Percentiles rank a stretch among this genome's conserved stretches.
These are phyloP conservation scores for Colletotrichum costaricense DNA, from an alignment of 2,329 filamentous ascomycete genomes.

Conservation along the genomic window DNA sequence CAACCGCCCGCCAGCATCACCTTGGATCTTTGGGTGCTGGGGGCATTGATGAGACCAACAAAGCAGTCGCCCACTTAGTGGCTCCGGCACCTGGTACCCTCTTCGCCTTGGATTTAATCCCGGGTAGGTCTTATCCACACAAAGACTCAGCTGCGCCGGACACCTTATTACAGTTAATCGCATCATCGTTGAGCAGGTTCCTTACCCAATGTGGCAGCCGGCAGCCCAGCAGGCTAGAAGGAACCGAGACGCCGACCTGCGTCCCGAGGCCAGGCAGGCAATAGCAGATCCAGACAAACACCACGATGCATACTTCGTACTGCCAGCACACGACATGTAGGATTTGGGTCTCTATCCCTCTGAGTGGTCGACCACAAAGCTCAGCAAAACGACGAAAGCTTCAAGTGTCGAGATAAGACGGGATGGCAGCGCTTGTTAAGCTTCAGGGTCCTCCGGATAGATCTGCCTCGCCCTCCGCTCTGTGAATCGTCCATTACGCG, in stretches of 20 bases:
- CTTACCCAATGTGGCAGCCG: slow-evolving; percentile 10
- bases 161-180: slow-evolving; percentile 26
- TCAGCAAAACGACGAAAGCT: slow-evolving; percentile 25
- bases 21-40: neutral
- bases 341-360: neutral
- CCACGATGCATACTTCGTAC: neutral
- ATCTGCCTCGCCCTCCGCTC: slow-evolving; percentile 30
- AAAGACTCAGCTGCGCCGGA: neutral
- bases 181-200: slow-evolving; percentile 27
- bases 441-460: slow-evolving; percentile 35
- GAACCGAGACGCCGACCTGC: slow-evolving; percentile 5
- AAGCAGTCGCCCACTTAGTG: slow-evolving; percentile 5
- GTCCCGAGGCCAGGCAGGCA: slow-evolving; percentile 4
- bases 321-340: slow-evolving; percentile 3
- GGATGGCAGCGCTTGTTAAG: slow-evolving; percentile 35
- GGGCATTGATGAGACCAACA: slow-evolving; percentile 4
- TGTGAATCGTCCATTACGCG: slow-evolving; percentile 28
- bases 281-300: neutral
- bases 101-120: slow-evolving; percentile 28
- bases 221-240: slow-evolving; percentile 2
- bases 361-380: slow-evolving; percentile 3
- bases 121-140: slow-evolving; percentile 1
- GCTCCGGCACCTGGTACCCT: slow-evolving; percentile 18
- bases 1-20: slow-evolving; percentile 14
- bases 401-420: slow-evolving; percentile 35